Percentiles rank a stretch among this genome's conserved stretches.
Conservation (phyloP, 371 early-diverging fungal genomes). For the Quaeritorhiza haematococci region DNA sequence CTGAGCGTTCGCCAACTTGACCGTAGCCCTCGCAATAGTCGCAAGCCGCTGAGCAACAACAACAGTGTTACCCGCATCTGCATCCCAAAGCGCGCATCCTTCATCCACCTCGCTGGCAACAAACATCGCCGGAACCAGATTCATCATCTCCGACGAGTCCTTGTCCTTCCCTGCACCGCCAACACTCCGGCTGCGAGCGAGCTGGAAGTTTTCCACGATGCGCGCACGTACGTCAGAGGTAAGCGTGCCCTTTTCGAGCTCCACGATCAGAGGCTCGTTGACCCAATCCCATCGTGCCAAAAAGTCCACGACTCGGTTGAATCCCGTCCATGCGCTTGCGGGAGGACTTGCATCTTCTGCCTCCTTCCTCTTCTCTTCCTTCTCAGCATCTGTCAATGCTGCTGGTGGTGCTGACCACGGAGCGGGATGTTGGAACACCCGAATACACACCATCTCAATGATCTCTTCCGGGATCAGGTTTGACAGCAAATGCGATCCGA, state of each 20-base stretch:
- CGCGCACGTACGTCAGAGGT: constrained; percentile 14
- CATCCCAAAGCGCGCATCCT: constrained; percentile 53
- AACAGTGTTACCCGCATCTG: constrained; percentile 4
- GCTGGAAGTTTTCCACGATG: constrained; percentile 11
- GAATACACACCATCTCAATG: constrained; percentile 28
- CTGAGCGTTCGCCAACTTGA: constrained; percentile 38
- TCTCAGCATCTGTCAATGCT: no score
- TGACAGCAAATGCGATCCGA: constrained; percentile 67
- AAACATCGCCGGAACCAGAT: constrained; percentile 47
- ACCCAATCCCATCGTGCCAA: constrained; percentile 71
- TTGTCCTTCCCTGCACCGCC: not conserved
- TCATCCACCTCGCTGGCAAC: constrained; percentile 62
- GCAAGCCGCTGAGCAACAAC: constrained; percentile 57
- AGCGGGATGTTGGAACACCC: constrained; percentile 60
- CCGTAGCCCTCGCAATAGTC: constrained; percentile 58
- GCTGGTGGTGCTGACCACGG: constrained; percentile 59
- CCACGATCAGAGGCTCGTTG: constrained; percentile 68
- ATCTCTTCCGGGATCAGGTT: constrained; percentile 16
- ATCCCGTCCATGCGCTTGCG: constrained; percentile 53
- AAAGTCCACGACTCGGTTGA: constrained; percentile 66
- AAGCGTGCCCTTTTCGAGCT: constrained; percentile 61
- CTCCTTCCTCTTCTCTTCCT: no score
- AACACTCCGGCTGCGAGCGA: constrained; percentile 4
- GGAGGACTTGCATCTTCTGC: constrained; percentile 29
- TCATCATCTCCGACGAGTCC: not conserved